Percentiles rank a stretch among this genome's conserved stretches.
Evolutionary conservation across 2,329 filamentous ascomycete genomes (phyloP).

Genomic region (Fusarium protoensiforme): DNA sequence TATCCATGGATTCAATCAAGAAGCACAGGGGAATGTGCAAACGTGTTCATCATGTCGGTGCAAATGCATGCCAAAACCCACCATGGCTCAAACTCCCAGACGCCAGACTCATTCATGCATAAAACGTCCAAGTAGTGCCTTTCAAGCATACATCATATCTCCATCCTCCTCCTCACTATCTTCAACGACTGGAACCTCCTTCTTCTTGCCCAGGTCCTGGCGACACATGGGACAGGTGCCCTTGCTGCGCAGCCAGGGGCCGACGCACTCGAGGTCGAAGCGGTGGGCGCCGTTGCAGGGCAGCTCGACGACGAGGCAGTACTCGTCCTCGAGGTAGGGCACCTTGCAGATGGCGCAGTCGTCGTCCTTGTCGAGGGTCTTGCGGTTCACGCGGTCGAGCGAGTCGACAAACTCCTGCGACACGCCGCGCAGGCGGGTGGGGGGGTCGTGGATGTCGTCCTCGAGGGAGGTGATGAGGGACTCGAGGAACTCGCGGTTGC

Average conservation of each 20-base stretch:
- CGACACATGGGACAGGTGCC: constrained; percentile 74
- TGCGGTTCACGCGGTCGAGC: constrained; percentile 67
- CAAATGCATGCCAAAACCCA: constrained; percentile 22
- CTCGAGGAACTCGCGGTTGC: constrained; percentile 62
- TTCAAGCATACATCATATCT: constrained; percentile 58
- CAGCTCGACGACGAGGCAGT: constrained; percentile 72
- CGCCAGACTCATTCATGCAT: constrained; percentile 40
- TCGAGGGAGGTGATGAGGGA: constrained; percentile 61
- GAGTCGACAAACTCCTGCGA: constrained; percentile 68
- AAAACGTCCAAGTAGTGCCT: neutral
- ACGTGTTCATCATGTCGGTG: constrained; percentile 9
- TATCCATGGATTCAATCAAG: neutral
- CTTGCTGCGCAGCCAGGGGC: constrained; percentile 72
- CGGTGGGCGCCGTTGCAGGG: constrained; percentile 68
- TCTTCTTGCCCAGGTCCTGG: constrained; percentile 68
- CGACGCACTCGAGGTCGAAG: constrained; percentile 76
- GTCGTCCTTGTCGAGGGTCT: constrained; percentile 61
- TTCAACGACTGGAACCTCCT: constrained; percentile 55
- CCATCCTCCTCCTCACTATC: constrained; percentile 64
- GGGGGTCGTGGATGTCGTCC: constrained; percentile 63
- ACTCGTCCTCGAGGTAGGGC: constrained; percentile 69
- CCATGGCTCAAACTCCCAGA: constrained; percentile 41
- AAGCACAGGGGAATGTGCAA: neutral
- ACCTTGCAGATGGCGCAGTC: constrained; percentile 73
- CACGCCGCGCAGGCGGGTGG: constrained; percentile 64